Conservation (phyloP, 495 filamentous ascomycete species). For the Jackrogersella multiformis region DNA sequence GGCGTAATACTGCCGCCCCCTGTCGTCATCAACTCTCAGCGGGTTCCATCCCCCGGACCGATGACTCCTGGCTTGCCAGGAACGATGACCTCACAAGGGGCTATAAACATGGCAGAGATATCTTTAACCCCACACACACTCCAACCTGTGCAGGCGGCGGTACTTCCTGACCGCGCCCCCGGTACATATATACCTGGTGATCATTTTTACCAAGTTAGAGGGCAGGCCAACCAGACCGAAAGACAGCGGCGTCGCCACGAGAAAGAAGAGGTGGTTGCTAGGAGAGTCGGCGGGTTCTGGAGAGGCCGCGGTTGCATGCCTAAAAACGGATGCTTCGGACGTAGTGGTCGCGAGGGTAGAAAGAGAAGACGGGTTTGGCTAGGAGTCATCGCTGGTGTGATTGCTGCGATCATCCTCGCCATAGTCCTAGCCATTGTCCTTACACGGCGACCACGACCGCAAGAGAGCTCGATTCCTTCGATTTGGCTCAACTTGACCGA, state of each 20-base stretch:
- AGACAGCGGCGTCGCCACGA: slow-evolving; percentile 66
- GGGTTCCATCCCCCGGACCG: slow-evolving; percentile 57
- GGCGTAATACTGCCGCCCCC: slow-evolving; percentile 52
- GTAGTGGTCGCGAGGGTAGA: slow-evolving; percentile 68
- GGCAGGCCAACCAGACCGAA: slow-evolving; percentile 51
- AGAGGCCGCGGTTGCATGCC: slow-evolving; percentile 67
- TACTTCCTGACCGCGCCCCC: slow-evolving; percentile 49
- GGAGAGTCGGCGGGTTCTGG: slow-evolving; percentile 67
- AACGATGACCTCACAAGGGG: slow-evolving; percentile 60
- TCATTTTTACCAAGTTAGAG: slow-evolving; percentile 47
- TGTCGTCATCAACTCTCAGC: slow-evolving; percentile 47
- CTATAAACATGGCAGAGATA: slow-evolving; percentile 52
- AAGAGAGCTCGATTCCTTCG: slow-evolving; percentile 44
- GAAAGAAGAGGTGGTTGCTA: slow-evolving; percentile 67
- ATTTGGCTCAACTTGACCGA: slow-evolving; percentile 83
- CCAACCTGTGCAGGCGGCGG: slow-evolving; percentile 27
- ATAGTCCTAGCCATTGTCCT: slow-evolving; percentile 69
- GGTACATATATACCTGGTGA: slow-evolving; percentile 51
- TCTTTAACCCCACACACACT: slow-evolving; percentile 48
- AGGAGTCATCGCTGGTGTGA: slow-evolving; percentile 59
- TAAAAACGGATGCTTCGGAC: slow-evolving; percentile 67
- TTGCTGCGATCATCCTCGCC: slow-evolving; percentile 67
- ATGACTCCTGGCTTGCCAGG: slow-evolving; percentile 52
- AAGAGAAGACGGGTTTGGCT: slow-evolving; percentile 70
- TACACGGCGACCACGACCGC: slow-evolving; percentile 53